A percentile compares a stretch with the other conserved stretches of the same genome.
These are phyloP conservation scores for Castanospermum australe DNA, from an alignment of 306 rosid genomes.

Conservation along the genomic window DNA sequence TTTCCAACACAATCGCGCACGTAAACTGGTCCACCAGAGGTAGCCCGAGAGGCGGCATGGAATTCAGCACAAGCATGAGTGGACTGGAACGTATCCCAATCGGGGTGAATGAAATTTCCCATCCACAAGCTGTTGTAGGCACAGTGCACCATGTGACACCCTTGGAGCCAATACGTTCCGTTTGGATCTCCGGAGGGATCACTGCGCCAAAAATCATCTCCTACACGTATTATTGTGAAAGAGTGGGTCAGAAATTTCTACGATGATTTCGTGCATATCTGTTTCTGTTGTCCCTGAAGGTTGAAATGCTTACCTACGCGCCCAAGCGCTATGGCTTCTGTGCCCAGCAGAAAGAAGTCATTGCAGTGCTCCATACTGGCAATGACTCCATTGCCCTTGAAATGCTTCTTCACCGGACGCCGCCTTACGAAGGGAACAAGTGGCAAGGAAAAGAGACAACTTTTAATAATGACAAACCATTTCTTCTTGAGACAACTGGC, in stretches of 20 bases:
- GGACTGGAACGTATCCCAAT: conserved; percentile 90
- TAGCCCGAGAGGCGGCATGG: conserved; percentile 71
- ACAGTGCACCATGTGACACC: conserved; percentile 84
- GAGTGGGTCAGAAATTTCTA: not conserved
- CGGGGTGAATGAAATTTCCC: conserved; percentile 80
- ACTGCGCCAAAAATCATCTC: conserved; percentile 78
- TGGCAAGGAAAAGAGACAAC: conserved; percentile 18
- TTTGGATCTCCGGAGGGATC: conserved; percentile 66
- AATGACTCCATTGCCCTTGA: conserved; percentile 77
- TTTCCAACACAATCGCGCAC: conserved; percentile 63
- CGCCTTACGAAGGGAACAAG: not conserved
- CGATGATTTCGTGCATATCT: not conserved
- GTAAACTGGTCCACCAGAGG: conserved; percentile 79
- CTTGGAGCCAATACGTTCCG: conserved; percentile 79
- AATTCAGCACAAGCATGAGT: conserved; percentile 73
- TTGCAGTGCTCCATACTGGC: conserved; percentile 88
- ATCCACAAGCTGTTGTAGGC: conserved; percentile 84
- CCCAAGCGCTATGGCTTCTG: conserved; percentile 65
- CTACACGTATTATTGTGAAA: conserved; percentile 1
- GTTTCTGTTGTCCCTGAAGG: not conserved
- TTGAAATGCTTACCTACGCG: conserved; percentile 51
- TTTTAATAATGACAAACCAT: not conserved
- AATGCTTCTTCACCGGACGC: conserved; percentile 48
- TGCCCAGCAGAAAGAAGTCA: conserved; percentile 78
- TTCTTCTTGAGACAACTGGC: not conserved